phyloP scores from a whole-genome alignment of 371 early-diverging fungal genomes.

The Coemansia sp. region DNA sequence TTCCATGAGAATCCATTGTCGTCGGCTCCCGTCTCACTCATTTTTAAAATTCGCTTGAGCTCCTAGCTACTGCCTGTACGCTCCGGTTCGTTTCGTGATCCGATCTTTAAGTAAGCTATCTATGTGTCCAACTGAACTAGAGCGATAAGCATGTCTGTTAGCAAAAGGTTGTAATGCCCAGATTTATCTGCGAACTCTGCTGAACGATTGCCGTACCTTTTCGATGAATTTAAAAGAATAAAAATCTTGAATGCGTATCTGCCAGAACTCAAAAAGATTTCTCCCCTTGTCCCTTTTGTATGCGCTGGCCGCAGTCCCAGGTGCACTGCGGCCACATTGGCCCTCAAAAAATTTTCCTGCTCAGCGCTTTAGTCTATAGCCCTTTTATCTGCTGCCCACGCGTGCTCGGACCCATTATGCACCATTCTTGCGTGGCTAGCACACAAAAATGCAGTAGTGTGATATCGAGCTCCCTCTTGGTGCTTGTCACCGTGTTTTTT shows the following conservation, averaged over 20 bases:
- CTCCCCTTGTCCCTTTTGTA: not conserved
- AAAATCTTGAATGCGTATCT: not conserved
- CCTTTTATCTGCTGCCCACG: not conserved
- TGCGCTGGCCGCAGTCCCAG: not conserved
- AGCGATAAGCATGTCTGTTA: not conserved
- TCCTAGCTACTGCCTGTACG: not conserved
- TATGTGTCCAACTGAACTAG: too few species aligned
- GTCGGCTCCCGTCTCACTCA: not conserved
- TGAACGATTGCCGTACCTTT: not conserved
- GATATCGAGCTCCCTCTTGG: not conserved
- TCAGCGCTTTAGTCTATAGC: not conserved
- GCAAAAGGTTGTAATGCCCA: not conserved
- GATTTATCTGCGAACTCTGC: not conserved
- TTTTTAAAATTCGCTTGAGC: not conserved
- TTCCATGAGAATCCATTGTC: constrained; percentile 4
- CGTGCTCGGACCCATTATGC: not conserved
- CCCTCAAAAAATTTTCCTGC: not conserved
- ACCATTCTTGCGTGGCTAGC: not conserved
- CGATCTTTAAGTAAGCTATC: not conserved
- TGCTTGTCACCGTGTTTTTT: not conserved
- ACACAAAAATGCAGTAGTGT: not conserved
- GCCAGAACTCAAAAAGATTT: not conserved
- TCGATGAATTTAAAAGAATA: not conserved
- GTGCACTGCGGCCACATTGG: not conserved
- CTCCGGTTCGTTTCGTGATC: not conserved